phyloP scores from a whole-genome alignment of 768 basidiomycete genomes.

The Termitomyces sp. region DNA sequence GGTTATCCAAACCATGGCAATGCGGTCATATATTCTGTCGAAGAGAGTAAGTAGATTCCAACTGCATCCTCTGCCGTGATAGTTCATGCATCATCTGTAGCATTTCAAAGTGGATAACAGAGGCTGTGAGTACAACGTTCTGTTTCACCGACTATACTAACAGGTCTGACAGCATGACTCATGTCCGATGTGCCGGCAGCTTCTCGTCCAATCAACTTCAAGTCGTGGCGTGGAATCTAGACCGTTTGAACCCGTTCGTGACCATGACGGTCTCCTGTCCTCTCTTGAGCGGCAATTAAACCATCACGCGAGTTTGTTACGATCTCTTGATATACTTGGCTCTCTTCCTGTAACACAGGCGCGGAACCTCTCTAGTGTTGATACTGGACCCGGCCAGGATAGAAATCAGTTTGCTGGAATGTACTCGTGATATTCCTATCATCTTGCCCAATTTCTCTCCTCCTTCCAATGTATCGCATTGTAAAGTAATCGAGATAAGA shows the following conservation, averaged over 20 bases:
- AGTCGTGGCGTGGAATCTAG: neutral
- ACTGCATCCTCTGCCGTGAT: neutral
- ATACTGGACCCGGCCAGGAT: slow-evolving; percentile 13
- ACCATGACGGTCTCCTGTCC: neutral
- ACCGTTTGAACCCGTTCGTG: slow-evolving; percentile 8
- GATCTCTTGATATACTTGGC: slow-evolving; percentile 3
- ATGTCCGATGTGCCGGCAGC: slow-evolving; percentile 60
- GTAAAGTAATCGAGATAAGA: neutral
- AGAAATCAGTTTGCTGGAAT: slow-evolving; percentile 41
- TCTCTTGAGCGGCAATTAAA: slow-evolving; percentile 10
- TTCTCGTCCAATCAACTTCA: slow-evolving; percentile 27
- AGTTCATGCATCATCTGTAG: slow-evolving; percentile 25
- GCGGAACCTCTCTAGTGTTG: neutral
- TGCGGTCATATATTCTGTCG: slow-evolving; percentile 76
- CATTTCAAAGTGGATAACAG: slow-evolving; percentile 57
- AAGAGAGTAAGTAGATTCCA: slow-evolving; percentile 50
- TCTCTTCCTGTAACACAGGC: neutral
- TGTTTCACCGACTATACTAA: neutral
- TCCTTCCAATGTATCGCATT: neutral
- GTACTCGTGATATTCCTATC: slow-evolving; percentile 44
- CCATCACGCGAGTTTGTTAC: slow-evolving; percentile 4
- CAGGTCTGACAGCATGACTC: slow-evolving; percentile 44
- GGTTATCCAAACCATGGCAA: slow-evolving; percentile 42
- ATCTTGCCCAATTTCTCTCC: neutral
- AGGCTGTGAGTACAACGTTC: slow-evolving; percentile 38